Base-by-base conservation (phyloP, 495 filamentous ascomycete genomes). In the Penicillium nucicola region DNA sequence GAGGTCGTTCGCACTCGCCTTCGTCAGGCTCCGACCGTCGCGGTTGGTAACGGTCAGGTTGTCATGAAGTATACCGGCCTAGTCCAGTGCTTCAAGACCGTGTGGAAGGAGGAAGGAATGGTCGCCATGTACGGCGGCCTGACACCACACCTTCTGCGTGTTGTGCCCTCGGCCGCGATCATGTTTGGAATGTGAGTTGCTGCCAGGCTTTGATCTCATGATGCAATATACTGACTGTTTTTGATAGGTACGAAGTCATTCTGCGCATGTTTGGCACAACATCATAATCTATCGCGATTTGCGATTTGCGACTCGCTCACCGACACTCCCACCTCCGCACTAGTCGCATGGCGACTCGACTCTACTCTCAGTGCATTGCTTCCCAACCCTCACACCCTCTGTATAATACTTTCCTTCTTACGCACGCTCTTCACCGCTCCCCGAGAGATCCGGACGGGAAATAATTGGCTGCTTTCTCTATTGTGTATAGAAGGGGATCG, bases 81-180 rank as follows among this genome's bases (percentile, higher is more conserved):
- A 23, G 64, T 72, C 10, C 79, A 80, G 49, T 83, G 80, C 57
- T 80, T 82, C 60, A 62, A 62, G 39, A 72, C 72, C 13, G 75
- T 82, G 20, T 75, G 66, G 57, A 76, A 70, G 52, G 78, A 84
- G 48, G 80, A 83, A 61, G 79, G 80, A 10, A 66, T 81, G 67
- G 71, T 62, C 6, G 77, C 70, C 4, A 52, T 84, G 47, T 83
- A 84, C 53, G 81, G 80, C 5, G 81, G 81, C 1, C 61, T 84
- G 45, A 80, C 79, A 10, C 79, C 80, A 34, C 80, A 84, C 55
- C 68, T 83, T 66, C 57, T 84, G 23, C 69, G 81, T 30, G 67
- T 70, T 14, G 91, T 96, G 10, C 90, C 90, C 2, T 92, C 87
- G 50, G 90, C 90, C 13, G 90, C 87, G 42, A 93, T 96, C 58